Evolutionary conservation across 768 basidiomycete species (phyloP), one percentile per base, ranked within the genome.

Genomic region (Termitomyces sp.): DNA sequence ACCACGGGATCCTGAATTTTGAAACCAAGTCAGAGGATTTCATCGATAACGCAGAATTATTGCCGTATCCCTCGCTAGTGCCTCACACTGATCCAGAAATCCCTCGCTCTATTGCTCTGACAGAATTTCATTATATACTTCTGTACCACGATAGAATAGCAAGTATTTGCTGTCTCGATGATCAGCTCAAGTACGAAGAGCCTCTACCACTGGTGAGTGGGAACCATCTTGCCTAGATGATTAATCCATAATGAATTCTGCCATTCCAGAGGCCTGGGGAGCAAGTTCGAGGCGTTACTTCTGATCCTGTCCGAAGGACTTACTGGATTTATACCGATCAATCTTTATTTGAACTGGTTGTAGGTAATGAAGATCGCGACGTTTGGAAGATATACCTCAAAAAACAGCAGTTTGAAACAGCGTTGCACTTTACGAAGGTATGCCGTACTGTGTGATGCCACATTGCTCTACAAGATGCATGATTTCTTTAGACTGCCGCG

Each of bases 261-360:
- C 25, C 46, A 16, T 52, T 13, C 15, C n/a, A 97, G 94, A 88
- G 85, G 80, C 75, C 83, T 6, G 82, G 80, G 25, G 93, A 96
- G 64, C 73, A 70, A 33, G 84, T 92, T 16, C 75, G 82, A 27
- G 91, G 88, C 0, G 72, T 98, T 31, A 82, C 88, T 5, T 81
- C 89, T 9, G 97, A 99, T 70, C 89, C 89, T 16, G 85, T 91
- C 3, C 83, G 89, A 9, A 86, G 84, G 69, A 98, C 96, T 13
- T 95, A 88, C 63, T 99, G 97, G 97, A 82, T 94, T 2, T 95
- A 88, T 66, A 95, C 95, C 0, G 86, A 91, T 59, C 84, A 86
- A 57, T 89, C 91, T 0, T 78, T 99, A 18, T 94, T 91, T 62
- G 97, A 99, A 64, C 72, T 99, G 23, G 83, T 88, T 6, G 79